Conservation (phyloP, 2,329 filamentous ascomycete genomes). For the Neurospora crassa region DNA sequence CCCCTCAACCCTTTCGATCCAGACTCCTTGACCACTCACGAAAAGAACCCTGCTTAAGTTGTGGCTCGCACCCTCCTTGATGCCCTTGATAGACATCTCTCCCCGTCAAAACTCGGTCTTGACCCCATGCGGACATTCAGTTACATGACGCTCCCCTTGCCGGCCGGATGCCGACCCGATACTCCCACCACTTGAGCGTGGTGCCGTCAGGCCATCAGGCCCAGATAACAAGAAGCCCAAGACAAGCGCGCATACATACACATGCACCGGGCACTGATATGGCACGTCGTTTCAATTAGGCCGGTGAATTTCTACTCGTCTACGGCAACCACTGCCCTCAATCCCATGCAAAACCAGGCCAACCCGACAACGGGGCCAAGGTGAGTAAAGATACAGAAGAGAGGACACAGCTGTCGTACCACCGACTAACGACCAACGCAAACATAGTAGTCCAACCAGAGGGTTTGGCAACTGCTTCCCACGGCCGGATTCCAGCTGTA, state of each 20-base stretch:
- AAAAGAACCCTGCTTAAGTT: too few species aligned
- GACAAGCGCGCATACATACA: neutral
- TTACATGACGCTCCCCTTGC: too few species aligned
- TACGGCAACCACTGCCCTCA: neutral
- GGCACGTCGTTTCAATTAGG: neutral
- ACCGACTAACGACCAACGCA: conserved; percentile 3
- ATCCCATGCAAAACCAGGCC: neutral
- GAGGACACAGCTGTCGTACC: neutral
- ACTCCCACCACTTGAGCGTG: too few species aligned
- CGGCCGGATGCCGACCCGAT: too few species aligned
- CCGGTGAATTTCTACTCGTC: neutral
- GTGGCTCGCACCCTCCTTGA: neutral
- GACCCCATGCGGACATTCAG: too few species aligned
- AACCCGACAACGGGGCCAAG: neutral
- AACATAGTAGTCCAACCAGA: conserved; percentile 11
- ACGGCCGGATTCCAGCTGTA: conserved; percentile 7
- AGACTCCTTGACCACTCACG: too few species aligned
- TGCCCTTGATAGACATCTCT: neutral
- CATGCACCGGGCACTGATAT: too few species aligned
- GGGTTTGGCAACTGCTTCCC: neutral
- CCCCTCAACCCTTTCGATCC: too few species aligned
- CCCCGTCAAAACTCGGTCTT: too few species aligned
- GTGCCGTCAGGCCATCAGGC: too few species aligned
- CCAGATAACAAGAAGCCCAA: too few species aligned
- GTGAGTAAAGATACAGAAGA: neutral